These are phyloP conservation scores for Heterobasidion parviporum DNA, from an alignment of 1,284 basidiomycete genomes.

Conservation along the genomic window DNA sequence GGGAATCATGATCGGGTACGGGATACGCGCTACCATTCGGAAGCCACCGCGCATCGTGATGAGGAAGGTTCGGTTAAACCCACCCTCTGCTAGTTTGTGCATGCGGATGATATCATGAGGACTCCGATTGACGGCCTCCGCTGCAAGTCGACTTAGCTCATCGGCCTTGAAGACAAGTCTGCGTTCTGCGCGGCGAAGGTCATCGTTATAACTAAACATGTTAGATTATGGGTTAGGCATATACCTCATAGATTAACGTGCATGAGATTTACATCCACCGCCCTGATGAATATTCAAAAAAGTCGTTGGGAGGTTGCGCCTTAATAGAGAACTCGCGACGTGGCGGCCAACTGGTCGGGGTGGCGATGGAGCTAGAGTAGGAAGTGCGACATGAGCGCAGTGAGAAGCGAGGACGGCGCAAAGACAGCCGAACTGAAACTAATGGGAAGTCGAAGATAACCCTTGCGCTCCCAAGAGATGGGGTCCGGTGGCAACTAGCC, in stretches of 20 bases:
- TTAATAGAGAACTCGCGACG: slow-evolving; percentile 26
- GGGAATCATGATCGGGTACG: slow-evolving; percentile 34
- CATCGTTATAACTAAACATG: slow-evolving; percentile 29
- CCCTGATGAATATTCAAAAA: slow-evolving; percentile 36
- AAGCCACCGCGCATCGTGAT: slow-evolving; percentile 35
- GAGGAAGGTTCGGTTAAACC: slow-evolving; percentile 35
- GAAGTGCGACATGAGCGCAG: neutral
- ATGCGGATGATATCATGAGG: slow-evolving; percentile 26
- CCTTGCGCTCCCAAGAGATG: neutral
- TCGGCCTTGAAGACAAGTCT: slow-evolving; percentile 31
- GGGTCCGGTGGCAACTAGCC: too few relatives aligned
- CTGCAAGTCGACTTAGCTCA: slow-evolving; percentile 35
- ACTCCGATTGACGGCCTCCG: slow-evolving; percentile 30
- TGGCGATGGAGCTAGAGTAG: neutral
- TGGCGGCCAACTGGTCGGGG: neutral
- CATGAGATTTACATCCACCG: slow-evolving; percentile 33
- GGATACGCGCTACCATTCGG: slow-evolving; percentile 39
- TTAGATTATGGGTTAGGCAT: slow-evolving; percentile 20
- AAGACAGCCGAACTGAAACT: neutral
- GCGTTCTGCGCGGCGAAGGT: slow-evolving; percentile 36
- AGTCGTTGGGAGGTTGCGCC: slow-evolving; percentile 20
- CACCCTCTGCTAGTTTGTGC: slow-evolving; percentile 35
- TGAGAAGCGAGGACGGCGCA: neutral
- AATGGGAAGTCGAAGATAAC: neutral
- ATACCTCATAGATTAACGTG: slow-evolving; percentile 16